These are phyloP conservation scores for Microcyclosporella mali DNA, from an alignment of 2,329 filamentous ascomycete species.

Conservation along the genomic window DNA sequence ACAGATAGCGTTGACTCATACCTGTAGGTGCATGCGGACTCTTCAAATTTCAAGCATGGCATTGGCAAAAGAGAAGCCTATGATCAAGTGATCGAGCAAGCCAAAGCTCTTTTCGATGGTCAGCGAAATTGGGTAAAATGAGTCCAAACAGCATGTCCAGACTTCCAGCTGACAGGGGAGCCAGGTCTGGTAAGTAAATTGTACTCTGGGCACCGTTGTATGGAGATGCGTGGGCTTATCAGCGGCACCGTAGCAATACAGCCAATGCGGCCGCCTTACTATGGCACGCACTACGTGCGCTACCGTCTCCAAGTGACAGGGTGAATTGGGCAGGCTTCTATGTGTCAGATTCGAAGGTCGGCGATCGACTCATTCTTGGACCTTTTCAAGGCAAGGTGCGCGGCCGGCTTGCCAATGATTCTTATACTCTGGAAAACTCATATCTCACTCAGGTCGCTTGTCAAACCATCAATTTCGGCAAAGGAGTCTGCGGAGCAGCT, in stretches of 20 bases:
- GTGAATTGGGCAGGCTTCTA: conserved; percentile 85
- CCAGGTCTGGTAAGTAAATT: conserved; percentile 20
- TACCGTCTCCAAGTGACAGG: conserved; percentile 57
- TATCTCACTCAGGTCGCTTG: conserved; percentile 55
- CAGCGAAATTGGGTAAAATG: conserved; percentile 70
- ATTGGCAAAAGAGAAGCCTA: conserved; percentile 68
- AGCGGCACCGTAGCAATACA: conserved; percentile 54
- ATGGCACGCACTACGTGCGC: conserved; percentile 72
- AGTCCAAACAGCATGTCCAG: no score
- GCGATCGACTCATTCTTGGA: conserved; percentile 61
- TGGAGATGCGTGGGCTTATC: not conserved
- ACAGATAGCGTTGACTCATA: not conserved
- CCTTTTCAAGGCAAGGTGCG: conserved; percentile 67
- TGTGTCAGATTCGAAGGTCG: conserved; percentile 50
- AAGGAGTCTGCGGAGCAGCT: conserved; percentile 69
- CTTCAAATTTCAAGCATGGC: conserved; percentile 63
- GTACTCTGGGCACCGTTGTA: no score
- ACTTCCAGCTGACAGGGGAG: not conserved
- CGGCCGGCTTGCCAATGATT: no score
- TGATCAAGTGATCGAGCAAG: conserved; percentile 65
- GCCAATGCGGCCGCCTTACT: conserved; percentile 69
- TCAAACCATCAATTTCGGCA: conserved; percentile 66
- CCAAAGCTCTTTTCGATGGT: conserved; percentile 61
- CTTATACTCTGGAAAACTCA: no score
- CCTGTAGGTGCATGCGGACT: conserved; percentile 65